Evolutionary conservation across 1,139 yeast genomes (phyloP), one percentile per base, ranked within the genome.

Genomic region (Petasospora fabianii): DNA sequence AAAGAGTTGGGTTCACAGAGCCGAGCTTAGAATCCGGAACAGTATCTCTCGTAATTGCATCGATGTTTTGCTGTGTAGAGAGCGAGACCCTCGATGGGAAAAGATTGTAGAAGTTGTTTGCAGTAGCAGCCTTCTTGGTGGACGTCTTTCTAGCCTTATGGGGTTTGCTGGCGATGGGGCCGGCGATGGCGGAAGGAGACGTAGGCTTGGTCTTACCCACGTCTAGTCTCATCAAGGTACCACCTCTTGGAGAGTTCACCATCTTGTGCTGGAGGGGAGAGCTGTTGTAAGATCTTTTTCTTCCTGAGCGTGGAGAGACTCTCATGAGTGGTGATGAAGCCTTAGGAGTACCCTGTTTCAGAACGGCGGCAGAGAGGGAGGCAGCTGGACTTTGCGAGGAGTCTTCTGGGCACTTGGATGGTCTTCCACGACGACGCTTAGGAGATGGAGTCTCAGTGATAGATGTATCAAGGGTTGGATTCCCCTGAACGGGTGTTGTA

Each of bases 401-500:
- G 15, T 14, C 27, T 14, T 14, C 5, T 15, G 19, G 29, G 13
- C 46, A 38, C 35, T 46, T 53, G 13, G 57, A 42, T 9, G 56
- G 56, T 47, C 58, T 53, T 4, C 58, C 58, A 42, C 56, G 54
- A 24, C 56, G 55, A 14, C 55, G 53, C 34, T 51, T 54, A 13
- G 55, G 50, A 3, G 54, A 44, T 8, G 56, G 54, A 6, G 55
- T 44, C 13, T 34, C 35, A n/a, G n/a, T n/a, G n/a, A n/a, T n/a
- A n/a, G n/a, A 10, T 20, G 22, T 20, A 20, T 20, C 22, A 20
- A 20, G n/a, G n/a, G n/a, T n/a, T n/a, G n/a, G n/a, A n/a, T n/a
- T n/a, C n/a, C 22, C 10, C 22, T 20, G 22, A 10, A 20, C 10
- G 22, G 7, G 22, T 20, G 22, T 20, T 20, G 22, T n/a, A n/a